Base-by-base conservation (phyloP, 1,284 basidiomycete genomes). In the Irpex sp. region DNA sequence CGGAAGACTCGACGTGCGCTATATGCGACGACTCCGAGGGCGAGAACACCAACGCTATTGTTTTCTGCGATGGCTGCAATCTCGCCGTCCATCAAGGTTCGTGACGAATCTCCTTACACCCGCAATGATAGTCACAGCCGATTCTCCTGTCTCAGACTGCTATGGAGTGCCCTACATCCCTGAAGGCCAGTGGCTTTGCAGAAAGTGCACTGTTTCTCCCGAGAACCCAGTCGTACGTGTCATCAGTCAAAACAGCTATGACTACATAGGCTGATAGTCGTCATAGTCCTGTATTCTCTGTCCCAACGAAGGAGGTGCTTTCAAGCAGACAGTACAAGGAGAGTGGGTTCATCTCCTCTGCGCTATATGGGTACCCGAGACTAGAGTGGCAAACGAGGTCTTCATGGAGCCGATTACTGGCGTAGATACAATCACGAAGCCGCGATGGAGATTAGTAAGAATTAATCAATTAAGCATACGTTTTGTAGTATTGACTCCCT, bases 121-220 rank as follows among this genome's bases (percentile, higher is more conserved):
- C 19, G 13, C n/a, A n/a, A 43, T 15, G 1, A 15, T 35, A 17
- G 9, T 26, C 26, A 55, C 19, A n/a, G 43, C 46, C 5, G 36
- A 50, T 39, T 17, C 17, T 54, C 8, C 58, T 19, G 50, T 53
- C 3, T 57, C 15, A 96, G 97, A 99, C 75, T 99, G 97, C 73
- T 99, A 99, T 74, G 97, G 97, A 37, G 95, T 99, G 4, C 97
- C 97, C 2, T 99, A 99, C 73, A 98, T 99, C 65, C 97, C 97
- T 0, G 97, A 99, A 77, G 97, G 97, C 0, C 97, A 99, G 76
- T 99, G 97, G 97, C 85, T 99, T 36, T 99, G 97, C 75, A 83
- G 97, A 60, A 99, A 99, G 76, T 99, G 97, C 74, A 98, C 95
- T 1, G 95, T 99, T 17, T 97, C 95, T 1, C 97, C 97, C 0